phyloP scores from a whole-genome alignment of 768 basidiomycete species.

The Hygrophorus russula region DNA sequence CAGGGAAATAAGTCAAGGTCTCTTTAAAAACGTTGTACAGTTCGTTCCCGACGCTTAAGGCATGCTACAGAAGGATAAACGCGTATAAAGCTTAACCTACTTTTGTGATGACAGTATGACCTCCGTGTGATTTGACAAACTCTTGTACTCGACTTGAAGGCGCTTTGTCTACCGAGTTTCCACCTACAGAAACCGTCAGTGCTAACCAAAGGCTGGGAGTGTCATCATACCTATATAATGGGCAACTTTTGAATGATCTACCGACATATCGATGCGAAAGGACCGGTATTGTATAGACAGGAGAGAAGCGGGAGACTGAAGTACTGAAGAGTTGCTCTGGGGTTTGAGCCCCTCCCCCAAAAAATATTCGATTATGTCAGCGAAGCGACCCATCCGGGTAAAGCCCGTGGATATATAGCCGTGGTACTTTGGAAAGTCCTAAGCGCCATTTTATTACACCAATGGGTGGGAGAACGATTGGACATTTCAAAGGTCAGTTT shows the following conservation, averaged over 20 bases:
- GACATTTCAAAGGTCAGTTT: no score
- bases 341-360: no score
- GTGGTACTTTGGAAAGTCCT: no score
- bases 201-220: conserved; percentile 8
- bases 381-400: no score
- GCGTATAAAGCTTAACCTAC: conserved; percentile 30
- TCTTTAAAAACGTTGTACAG: not conserved
- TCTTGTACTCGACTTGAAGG: conserved; percentile 70
- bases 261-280: conserved; percentile 30
- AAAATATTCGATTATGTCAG: no score
- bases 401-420: no score
- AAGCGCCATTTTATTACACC: no score
- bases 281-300: conserved; percentile 5
- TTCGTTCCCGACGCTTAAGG: not conserved
- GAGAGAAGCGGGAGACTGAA: not conserved
- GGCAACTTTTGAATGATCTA: conserved; percentile 43
- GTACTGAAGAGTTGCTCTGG: no score
- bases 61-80: conserved; percentile 2
- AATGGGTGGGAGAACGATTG: no score
- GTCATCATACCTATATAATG: conserved; percentile 36
- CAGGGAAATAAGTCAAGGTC: not conserved
- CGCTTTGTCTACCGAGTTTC: conserved; percentile 84
- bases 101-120: conserved; percentile 98
- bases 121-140: conserved; percentile 85
- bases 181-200: conserved; percentile 45